phyloP scores from a whole-genome alignment of 2,329 filamentous ascomycete genomes.

The Colletotrichum lini region DNA sequence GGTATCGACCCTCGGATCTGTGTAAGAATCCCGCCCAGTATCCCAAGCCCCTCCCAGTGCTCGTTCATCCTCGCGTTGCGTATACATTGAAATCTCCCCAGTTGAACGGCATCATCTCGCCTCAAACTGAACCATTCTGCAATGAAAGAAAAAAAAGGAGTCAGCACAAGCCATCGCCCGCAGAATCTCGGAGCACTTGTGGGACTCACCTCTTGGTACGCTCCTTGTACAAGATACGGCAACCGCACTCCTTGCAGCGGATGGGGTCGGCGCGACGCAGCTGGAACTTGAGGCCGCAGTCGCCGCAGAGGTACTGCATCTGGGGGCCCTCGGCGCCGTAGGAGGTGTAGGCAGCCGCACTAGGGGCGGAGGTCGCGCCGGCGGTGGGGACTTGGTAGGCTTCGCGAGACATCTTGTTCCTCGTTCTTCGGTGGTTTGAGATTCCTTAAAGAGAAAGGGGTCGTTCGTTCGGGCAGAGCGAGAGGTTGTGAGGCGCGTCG shows the following conservation, averaged over 20 bases:
- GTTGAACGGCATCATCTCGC: conserved; percentile 72
- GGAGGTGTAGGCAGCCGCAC: conserved; percentile 60
- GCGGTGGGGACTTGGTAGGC: conserved; percentile 80
- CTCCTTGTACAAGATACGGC: conserved; percentile 97
- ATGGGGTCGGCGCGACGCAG: conserved; percentile 86
- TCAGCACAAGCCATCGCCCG: conserved; percentile 43
- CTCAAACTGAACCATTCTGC: conserved; percentile 98
- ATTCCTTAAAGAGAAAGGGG: background rate
- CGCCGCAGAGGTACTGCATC: conserved; percentile 83
- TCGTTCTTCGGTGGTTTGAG: background rate
- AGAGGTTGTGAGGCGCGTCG: conserved; percentile 9
- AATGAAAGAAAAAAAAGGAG: conserved; percentile 52
- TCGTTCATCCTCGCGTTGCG: background rate
- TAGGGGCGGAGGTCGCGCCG: conserved; percentile 57
- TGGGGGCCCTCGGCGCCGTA: conserved; percentile 65
- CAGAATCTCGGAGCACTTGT: background rate
- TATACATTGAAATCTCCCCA: background rate
- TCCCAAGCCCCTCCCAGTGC: no score
- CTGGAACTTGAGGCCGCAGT: conserved; percentile 84
- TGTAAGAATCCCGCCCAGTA: background rate
- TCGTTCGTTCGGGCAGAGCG: background rate
- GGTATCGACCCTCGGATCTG: background rate
- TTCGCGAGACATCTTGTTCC: conserved; percentile 75
- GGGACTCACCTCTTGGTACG: conserved; percentile 89
- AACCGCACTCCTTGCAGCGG: conserved; percentile 92